Evolutionary conservation across 352 stramenopile species (phyloP), one percentile per base, ranked within the genome.

Genomic region (Pythium biforme): DNA sequence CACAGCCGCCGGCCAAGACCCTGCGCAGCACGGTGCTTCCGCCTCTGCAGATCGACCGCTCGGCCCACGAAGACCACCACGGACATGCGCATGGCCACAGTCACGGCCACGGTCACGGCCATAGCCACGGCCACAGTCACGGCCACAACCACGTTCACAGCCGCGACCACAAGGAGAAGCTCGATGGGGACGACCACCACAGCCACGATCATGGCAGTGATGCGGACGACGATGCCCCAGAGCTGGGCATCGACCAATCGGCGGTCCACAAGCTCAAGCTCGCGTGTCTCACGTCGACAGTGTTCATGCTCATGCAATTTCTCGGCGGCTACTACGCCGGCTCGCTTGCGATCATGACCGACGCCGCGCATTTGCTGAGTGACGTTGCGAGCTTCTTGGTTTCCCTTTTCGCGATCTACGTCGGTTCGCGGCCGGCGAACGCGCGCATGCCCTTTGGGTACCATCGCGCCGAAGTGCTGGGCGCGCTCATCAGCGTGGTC

Each of bases 251-350:
- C n/a, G 69, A 82, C 19, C 63, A 82, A 15, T 76, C 73, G 7
- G 81, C 81, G 11, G 75, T 87, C 59, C 73, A 76, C 56, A 92
- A 94, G 61, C 72, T 94, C 39, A 80, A 84, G 45, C 69, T 84
- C 27, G 86, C 83, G 17, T 92, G 83, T 41, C 46, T 83, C 14
- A 95, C 95, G 52, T 97, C 92, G 43, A 77, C 91, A 15, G 57
- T 92, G 43, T 99, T 99, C 74, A 97, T 99, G 81, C 72, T 97
- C 40, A 81, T 98, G 29, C 96, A 99, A 78, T 88, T 98, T 15
- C 65, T 96, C 26, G 97, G 96, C 23, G 97, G 97, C 9, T 93
- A 97, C 53, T 83, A 98, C 55, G 86, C 94, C 2, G 92, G 91
- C 58, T 98, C 89, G 51, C 78, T 99, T 17, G 97, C 97, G 15